Conservation (phyloP, 345 rosid species). For the Adansonia digitata region DNA sequence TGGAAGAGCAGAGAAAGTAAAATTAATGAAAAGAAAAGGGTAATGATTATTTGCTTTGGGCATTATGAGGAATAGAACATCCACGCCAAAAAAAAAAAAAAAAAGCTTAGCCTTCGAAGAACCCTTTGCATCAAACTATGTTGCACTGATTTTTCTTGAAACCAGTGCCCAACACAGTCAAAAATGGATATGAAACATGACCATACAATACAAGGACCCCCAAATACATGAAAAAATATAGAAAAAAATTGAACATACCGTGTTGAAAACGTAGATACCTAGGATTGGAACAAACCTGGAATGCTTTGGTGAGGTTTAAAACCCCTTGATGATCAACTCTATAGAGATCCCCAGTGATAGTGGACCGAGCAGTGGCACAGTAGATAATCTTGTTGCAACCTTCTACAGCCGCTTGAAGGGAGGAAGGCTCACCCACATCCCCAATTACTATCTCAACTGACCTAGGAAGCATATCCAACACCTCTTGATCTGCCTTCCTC, state of each 20-base stretch:
- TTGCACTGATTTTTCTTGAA: too few relatives aligned
- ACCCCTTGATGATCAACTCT: constrained; percentile 93
- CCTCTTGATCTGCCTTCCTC: constrained; percentile 63
- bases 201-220: too few relatives aligned
- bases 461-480: constrained; percentile 74
- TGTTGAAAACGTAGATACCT: too few relatives aligned
- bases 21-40: too few relatives aligned
- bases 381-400: constrained; percentile 88
- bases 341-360: constrained; percentile 78
- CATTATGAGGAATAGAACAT: not conserved
- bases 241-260: too few relatives aligned
- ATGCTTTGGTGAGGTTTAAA: constrained; percentile 84
- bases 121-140: too few relatives aligned
- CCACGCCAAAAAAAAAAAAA: too few relatives aligned
- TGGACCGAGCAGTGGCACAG: constrained; percentile 92
- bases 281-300: too few relatives aligned
- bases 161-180: too few relatives aligned
- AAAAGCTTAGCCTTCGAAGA: not conserved
- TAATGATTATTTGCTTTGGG: not conserved
- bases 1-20: too few relatives aligned
- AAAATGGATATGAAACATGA: too few relatives aligned
- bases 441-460: constrained; percentile 81
- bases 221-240: too few relatives aligned
- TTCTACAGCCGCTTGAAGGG: constrained; percentile 63
- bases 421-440: constrained; percentile 81